Evolutionary conservation across 306 rosid species (phyloP).

Genomic region (Pterocarpus macrocarpus): DNA sequence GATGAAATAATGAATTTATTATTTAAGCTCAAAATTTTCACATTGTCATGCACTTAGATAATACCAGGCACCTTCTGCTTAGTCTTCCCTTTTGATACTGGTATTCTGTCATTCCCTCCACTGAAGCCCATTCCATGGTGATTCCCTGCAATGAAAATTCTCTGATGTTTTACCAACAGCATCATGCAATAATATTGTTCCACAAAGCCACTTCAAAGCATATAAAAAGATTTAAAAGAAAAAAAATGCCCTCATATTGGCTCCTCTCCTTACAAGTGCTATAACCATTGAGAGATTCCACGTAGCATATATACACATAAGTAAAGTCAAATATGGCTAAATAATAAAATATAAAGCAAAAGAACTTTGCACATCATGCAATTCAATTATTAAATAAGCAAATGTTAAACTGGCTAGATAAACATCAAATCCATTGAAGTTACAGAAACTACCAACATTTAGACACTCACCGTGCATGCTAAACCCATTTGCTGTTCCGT

Average conservation of each 20-base stretch:
- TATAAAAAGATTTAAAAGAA: neutral
- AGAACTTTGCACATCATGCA: neutral
- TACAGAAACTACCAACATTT: neutral
- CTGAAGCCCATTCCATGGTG: constrained; percentile 52
- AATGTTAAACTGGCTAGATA: neutral
- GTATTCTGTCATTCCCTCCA: constrained; percentile 52
- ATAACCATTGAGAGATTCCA: constrained; percentile 34
- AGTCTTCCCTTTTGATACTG: constrained; percentile 57
- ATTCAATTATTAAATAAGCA: neutral
- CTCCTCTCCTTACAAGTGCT: constrained; percentile 2
- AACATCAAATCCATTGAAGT: constrained; percentile 20
- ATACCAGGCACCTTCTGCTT: constrained; percentile 91
- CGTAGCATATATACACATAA: neutral
- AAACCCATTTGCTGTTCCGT: constrained; percentile 57
- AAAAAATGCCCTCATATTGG: neutral
- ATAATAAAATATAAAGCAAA: neutral
- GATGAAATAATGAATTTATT: constrained; percentile 43
- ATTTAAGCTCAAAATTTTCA: constrained; percentile 39
- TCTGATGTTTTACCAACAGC: neutral
- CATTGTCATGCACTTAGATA: constrained; percentile 56
- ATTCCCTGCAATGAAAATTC: constrained; percentile 54
- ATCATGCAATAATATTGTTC: neutral
- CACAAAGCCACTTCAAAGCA: constrained; percentile 7
- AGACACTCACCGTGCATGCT: constrained; percentile 55
- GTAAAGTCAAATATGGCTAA: neutral